Evolutionary conservation across 129 eudicot genomes (phyloP).

Genomic region (Flaveria trinervia): DNA sequence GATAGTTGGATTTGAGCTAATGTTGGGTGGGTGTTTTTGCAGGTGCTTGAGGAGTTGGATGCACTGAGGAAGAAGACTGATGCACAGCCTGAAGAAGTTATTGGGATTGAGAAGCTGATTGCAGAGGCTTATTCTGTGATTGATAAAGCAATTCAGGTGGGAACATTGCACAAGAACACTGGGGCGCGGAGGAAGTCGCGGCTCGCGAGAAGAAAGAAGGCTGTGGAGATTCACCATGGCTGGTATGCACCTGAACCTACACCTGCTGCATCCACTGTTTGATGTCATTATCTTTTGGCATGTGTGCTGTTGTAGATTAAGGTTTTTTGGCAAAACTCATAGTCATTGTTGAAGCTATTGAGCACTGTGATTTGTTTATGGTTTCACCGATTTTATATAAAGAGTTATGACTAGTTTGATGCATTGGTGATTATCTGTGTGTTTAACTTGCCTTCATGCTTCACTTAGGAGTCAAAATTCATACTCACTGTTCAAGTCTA

Average conservation of each 20-base stretch:
- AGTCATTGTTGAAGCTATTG: constrained; percentile 22
- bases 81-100: constrained; percentile 73
- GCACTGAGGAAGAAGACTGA: constrained; percentile 63
- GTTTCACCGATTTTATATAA: not conserved
- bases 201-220: constrained; percentile 95
- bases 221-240: constrained; percentile 84
- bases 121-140: constrained; percentile 89
- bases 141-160: constrained; percentile 83
- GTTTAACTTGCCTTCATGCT: not conserved
- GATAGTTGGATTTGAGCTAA: not conserved
- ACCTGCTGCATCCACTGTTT: constrained; percentile 31
- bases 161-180: constrained; percentile 83
- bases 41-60: constrained; percentile 84
- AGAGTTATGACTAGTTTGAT: constrained; percentile 22
- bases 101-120: constrained; percentile 74
- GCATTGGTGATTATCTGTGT: not conserved
- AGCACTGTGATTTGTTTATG: constrained; percentile 22
- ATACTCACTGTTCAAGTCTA: not conserved
- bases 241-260: constrained; percentile 73
- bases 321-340: constrained; percentile 22
- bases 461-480: not conserved
- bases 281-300: constrained; percentile 21
- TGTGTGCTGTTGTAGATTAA: constrained; percentile 35
- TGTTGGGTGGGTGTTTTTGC: not conserved
- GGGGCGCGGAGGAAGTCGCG: constrained; percentile 93